Evolutionary conservation across 2,329 filamentous ascomycete species (phyloP), one percentile per base, ranked within the genome.

Genomic region (Polytolypa hystricis): DNA sequence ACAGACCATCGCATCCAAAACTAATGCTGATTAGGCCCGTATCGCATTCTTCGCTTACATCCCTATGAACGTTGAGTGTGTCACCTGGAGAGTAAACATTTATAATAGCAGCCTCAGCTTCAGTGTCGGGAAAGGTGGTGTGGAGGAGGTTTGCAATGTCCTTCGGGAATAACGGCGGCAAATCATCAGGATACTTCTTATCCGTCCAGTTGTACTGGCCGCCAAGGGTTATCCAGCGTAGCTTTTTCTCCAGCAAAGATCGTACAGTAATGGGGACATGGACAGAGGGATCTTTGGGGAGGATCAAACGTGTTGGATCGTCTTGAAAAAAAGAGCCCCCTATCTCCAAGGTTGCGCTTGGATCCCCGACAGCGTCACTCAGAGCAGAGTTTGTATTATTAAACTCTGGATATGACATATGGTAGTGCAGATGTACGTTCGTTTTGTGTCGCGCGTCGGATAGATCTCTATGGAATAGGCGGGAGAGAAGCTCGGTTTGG

Each of bases 131-230:
- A 47, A 94, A 96, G 0, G 91, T 58, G 0, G 61, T 61, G 38
- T 76, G 68, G 1, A 95, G 63, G 5, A 94, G 71, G 1, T 54
- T 57, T 3, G 76, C 75, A 33, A 93, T 70, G 52, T 94, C 85
- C 1, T 56, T 27, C 0, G 89, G 87, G 48, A 95, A 95, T 0
- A 63, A 51, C 0, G 84, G 84, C 1, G 82, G 79, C 3, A 56
- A 42, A n/a, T 71, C 68, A 7, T 66, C 56, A 0, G 87, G 86
- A 53, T 96, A 96, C 9, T 74, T 64, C 47, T 93, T 87, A 39
- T 76, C 74, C 0, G 86, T 93, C 91, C 89, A 96, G 63, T 96
- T 84, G 58, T 96, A 96, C 57, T 96, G 91, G 0, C 86, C 89
- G 33, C 91, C 91, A 2, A 98, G 73, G 0, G 89, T 96, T 28